These are phyloP conservation scores for peach (Prunus persica) DNA, from an alignment of 306 rosid species.

Conservation along the genomic window Prunus_persica_NCBIv2 NC_034012.1:12952501-12953000, in stretches of 20 bases:
- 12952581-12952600: slow-evolving; percentile 30
- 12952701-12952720: slow-evolving; percentile 30
- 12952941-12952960: background rate
- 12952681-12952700: slow-evolving; percentile 32
- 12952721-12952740: slow-evolving; percentile 26
- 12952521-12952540: slow-evolving; percentile 27
- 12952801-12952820: background rate
- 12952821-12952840: background rate
- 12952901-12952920: background rate
- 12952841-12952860: background rate
- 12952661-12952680: slow-evolving; percentile 36
- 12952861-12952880: background rate
- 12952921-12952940: background rate
- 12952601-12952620: slow-evolving; percentile 30
- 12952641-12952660: slow-evolving; percentile 34
- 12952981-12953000: background rate
- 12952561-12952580: slow-evolving; percentile 58
- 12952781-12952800: slow-evolving; percentile 23
- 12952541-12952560: slow-evolving; percentile 53
- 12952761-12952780: slow-evolving; percentile 12
- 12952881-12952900: background rate
- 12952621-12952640: slow-evolving; percentile 24
- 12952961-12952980: background rate
- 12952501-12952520: slow-evolving; percentile 30
- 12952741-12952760: slow-evolving; percentile 22